These are phyloP conservation scores for Mycogone perniciosa DNA, from an alignment of 2,329 filamentous ascomycete genomes.

Conservation along the genomic window DNA sequence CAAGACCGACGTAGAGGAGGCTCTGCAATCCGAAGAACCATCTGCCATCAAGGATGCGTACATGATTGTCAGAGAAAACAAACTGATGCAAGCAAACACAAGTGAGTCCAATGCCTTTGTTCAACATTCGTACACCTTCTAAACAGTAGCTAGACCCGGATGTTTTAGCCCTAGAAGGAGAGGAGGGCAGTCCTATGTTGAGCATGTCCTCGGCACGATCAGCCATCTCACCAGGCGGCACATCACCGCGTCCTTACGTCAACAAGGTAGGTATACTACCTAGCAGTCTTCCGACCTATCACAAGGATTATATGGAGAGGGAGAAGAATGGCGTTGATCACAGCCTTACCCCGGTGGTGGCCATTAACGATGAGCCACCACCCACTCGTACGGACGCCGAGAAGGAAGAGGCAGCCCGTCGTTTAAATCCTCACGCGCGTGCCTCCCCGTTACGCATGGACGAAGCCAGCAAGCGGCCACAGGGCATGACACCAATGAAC, in stretches of 20 bases:
- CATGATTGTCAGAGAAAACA: conserved; percentile 95
- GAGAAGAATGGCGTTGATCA: conserved; percentile 48
- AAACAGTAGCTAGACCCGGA: conserved; percentile 30
- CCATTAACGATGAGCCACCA: conserved; percentile 41
- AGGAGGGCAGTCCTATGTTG: conserved; percentile 44
- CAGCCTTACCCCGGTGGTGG: conserved; percentile 33
- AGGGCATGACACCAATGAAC: conserved; percentile 56
- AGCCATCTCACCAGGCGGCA: conserved; percentile 42
- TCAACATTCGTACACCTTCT: conserved; percentile 5
- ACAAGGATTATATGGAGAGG: conserved; percentile 83
- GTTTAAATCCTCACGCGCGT: conserved; percentile 79
- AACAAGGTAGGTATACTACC: conserved; percentile 90
- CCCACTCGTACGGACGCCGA: conserved; percentile 60
- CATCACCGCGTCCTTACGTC: conserved; percentile 51
- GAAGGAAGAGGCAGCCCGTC: conserved; percentile 71
- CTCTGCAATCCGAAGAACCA: conserved; percentile 82
- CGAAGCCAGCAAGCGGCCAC: conserved; percentile 52
- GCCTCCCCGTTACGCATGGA: conserved; percentile 60
- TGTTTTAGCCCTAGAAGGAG: conserved; percentile 22
- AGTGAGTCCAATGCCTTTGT: conserved; percentile 52
- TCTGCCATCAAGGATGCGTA: conserved; percentile 99
- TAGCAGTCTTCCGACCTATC: conserved; percentile 83
- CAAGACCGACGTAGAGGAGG: conserved; percentile 90
- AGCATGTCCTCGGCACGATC: conserved; percentile 51
- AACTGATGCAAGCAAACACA: conserved; percentile 82